Evolutionary conservation across 1,139 yeast genomes (phyloP), one percentile per base, ranked within the genome.

Genomic region (Saccharomycopsis phalli): DNA sequence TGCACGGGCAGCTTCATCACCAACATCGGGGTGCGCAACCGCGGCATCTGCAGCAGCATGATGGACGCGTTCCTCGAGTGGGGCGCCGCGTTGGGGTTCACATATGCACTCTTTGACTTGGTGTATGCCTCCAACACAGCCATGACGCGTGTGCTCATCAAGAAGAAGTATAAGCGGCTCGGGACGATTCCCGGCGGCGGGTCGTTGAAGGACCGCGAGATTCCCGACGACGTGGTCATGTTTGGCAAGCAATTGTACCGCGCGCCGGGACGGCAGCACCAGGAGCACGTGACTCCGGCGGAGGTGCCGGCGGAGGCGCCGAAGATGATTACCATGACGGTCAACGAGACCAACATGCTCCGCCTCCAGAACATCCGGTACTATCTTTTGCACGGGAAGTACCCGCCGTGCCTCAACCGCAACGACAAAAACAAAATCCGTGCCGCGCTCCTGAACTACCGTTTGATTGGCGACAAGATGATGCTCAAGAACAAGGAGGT

Each of bases 1-100:
- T 87, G 95, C 52, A 84, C 94, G 0, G 94, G 86, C 2, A 81
- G 81, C 25, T 83, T 91, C 50, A 63, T 91, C 40, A 97, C 91
- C 2, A 86, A 87, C 58, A 93, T 94, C 2, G 94, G 94, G 47
- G 83, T 83, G 49, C 63, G 98, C 51, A 91, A 93, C n/a, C 81
- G 81, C 55, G 95, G 97, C 3, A 82, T 91, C 33, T 98, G 98
- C 3, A 66, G 78, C 45, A 81, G 93, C 0, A 59, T 91, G 48
- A 79, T 86, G 8, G 94, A 84, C 51, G 80, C 94, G 50, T 86
- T 76, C 52, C 58, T 87, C 21, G 86, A 81, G 48, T 91, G 97
- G 97, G 87, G 96, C 1, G 94, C 93, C 4, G 66, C 76, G 47
- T 65, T 88, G 34, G 96, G 96, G 1, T 91, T 82, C 59, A 81